Evolutionary conservation across 495 filamentous ascomycete genomes (phyloP), one percentile per base, ranked within the genome.

Genomic region (Xylaria bambusicola): DNA sequence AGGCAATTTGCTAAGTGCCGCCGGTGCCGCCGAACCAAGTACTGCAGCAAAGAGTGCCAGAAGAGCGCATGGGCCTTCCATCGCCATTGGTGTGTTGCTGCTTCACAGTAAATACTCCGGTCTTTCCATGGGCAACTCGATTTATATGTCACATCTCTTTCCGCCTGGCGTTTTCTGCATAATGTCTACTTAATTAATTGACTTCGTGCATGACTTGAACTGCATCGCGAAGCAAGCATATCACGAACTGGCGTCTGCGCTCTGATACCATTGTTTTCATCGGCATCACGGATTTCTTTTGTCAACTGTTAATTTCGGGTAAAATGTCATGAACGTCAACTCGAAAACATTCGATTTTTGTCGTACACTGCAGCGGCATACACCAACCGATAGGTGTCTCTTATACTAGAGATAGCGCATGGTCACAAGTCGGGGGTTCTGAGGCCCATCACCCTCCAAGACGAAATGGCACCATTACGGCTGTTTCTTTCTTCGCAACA

Each of bases 11-110:
- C 94, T 64, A 98, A 98, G 73, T 98, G 94, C 76, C 88, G 94
- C 42, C 87, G 94, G 48, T 98, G 94, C 76, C 87, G 94, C 62
- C 87, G 94, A 61, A 98, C 94, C 62, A 98, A 98, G 72, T 98
- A 98, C 77, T 98, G 94, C 86, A 96, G 92, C 83, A 98, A 98
- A 75, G 94, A 97, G 68, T 98, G 94, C 76, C 94, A 98, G 74
- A 98, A 98, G 80, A 92, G 91, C 63, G 94, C 94, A 8, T 98
- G 94, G 94, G 91, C 94, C 12, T 96, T 90, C 73, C 94, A 98
- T 69, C 86, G 94, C 44, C 93, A 97, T 75, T 98, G 94, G 94
- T 98, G 94, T 73, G 88, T 91, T 42, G 90, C 90, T 50, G 89
- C 92, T 36, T 71, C 76, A 42, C 74, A 76, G 75, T 81, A 65